These are phyloP conservation scores for Lipomyces mesembrius DNA, from an alignment of 805 yeast species.

Conservation along the genomic window DNA sequence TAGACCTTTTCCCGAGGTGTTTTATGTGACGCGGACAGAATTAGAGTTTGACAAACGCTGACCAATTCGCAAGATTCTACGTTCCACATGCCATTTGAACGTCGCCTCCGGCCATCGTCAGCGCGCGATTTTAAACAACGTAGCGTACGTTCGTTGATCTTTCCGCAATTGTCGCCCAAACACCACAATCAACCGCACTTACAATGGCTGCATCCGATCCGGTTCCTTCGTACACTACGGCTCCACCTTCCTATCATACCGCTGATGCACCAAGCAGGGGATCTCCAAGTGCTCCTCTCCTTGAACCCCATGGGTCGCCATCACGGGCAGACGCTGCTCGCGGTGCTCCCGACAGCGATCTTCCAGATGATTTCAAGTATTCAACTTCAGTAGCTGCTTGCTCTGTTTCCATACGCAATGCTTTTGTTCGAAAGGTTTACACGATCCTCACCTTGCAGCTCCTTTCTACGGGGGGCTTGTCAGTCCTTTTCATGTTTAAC, in stretches of 20 bases:
- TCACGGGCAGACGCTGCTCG: slow-evolving; percentile 16
- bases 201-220: slow-evolving; percentile 1
- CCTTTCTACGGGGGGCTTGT: slow-evolving; percentile 62
- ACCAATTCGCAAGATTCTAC: too few species aligned
- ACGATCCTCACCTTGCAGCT: slow-evolving; percentile 69
- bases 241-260: slow-evolving; percentile 32
- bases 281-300: slow-evolving; percentile 20
- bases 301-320: slow-evolving; percentile 24
- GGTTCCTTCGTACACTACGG: slow-evolving; percentile 20
- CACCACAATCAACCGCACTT: background rate
- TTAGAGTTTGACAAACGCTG: too few species aligned
- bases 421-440: slow-evolving; percentile 80
- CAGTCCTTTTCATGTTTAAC: slow-evolving; percentile 55
- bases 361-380: slow-evolving; percentile 73
- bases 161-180: background rate
- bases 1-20: too few species aligned
- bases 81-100: too few species aligned
- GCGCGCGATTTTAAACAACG: too few species aligned
- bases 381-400: slow-evolving; percentile 78
- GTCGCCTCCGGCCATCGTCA: too few species aligned
- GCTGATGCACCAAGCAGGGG: background rate
- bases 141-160: background rate
- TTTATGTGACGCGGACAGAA: too few species aligned
- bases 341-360: slow-evolving; percentile 30
- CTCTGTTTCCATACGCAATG: slow-evolving; percentile 72